phyloP scores from a whole-genome alignment of 2,329 filamentous ascomycete genomes.

The Phaeophleospora eucalypticola region DNA sequence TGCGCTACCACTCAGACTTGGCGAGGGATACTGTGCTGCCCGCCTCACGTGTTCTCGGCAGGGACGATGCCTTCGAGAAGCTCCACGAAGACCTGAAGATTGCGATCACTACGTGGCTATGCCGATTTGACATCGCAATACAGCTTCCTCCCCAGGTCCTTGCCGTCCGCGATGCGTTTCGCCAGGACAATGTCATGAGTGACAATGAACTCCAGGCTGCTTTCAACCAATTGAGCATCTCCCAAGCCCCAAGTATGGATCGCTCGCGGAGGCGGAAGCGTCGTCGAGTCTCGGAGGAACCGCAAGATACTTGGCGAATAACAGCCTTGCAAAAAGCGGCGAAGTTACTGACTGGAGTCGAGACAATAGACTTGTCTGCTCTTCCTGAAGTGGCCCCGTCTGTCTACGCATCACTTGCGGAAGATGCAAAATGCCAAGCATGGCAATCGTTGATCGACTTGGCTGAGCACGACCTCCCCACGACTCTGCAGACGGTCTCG shows the following conservation, averaged over 20 bases:
- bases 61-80: slow-evolving; percentile 12
- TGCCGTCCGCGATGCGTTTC: slow-evolving; percentile 18
- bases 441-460: slow-evolving; percentile 26
- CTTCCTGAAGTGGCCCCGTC: slow-evolving; percentile 17
- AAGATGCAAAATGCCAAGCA: slow-evolving; percentile 19
- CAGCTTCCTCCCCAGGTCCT: slow-evolving; percentile 14
- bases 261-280: slow-evolving; percentile 17
- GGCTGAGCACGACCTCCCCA: slow-evolving; percentile 12
- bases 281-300: slow-evolving; percentile 10
- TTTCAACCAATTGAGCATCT: slow-evolving; percentile 20
- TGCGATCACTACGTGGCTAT: slow-evolving; percentile 22
- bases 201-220: slow-evolving; percentile 19
- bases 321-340: not conserved
- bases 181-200: slow-evolving; percentile 23
- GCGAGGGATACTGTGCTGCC: slow-evolving; percentile 19
- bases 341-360: slow-evolving; percentile 18
- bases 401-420: slow-evolving; percentile 19
- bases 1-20: slow-evolving; percentile 6
- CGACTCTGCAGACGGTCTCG: slow-evolving; percentile 10
- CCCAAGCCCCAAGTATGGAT: not conserved
- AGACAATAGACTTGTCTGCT: slow-evolving; percentile 14
- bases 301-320: not conserved
- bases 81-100: slow-evolving; percentile 27
- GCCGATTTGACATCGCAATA: slow-evolving; percentile 13
- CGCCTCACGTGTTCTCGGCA: slow-evolving; percentile 9